Base-by-base conservation (phyloP, 139 green algal species). In the Coelastrella sp. region DNA sequence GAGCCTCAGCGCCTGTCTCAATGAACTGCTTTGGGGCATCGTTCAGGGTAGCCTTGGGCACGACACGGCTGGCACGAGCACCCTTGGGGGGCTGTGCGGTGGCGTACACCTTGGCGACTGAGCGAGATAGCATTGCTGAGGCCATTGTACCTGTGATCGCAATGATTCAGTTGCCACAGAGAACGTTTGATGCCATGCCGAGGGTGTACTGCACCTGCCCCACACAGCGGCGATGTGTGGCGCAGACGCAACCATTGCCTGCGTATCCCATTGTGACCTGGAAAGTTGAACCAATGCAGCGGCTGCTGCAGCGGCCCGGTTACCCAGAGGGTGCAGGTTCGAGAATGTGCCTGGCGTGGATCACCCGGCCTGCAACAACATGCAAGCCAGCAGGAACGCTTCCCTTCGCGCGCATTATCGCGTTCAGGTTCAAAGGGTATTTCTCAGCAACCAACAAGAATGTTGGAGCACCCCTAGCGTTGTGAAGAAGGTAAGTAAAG, bases 401-500 rank as follows among this genome's bases (percentile, higher is more conserved):
- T 90, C 85, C 85, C 85, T 90, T 83, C 85, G 85, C 85, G 73
- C 85, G 85, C 73, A 90, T 84, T 90, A 90, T 84, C 85, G 85
- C 73, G 85, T 84, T 83, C 85, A 90, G 85, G 85, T 90, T 90
- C 85, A 90, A 90, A 90, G 85, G 85, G 85, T 90, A 90, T 90
- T 76, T 90, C 85, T 90, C 85, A 90, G 85, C 85, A 66, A 19
- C 85, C 73, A 84, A 64, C 23, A 80, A 22, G 66, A 59, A 83
- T 60, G 65, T 22, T 77, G 59, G 85, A 84, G 85, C 85, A 90
- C 85, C 85, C 85, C 85, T 90, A 90, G 85, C 85, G 85, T 90
- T 66, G n/a, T 59, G 19, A 57, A 57, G 57, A 14, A 23, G 17
- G 85, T 89, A 6, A 89, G 73, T 61, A 75, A 75, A 22, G 13